Conservation (phyloP, 345 rosid species). For the Bruguiera sexangula region DNA sequence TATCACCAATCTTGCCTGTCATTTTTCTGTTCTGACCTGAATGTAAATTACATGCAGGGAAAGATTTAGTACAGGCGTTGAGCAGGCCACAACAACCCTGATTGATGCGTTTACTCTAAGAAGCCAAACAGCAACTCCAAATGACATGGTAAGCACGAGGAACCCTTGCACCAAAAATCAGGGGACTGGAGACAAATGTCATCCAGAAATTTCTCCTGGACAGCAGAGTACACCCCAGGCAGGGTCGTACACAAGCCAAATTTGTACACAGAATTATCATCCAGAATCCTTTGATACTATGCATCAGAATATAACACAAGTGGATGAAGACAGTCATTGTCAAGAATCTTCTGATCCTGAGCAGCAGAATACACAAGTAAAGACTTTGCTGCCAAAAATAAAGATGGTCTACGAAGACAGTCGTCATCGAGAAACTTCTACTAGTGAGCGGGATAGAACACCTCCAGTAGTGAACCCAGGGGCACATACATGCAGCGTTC, state of each 20-base stretch:
- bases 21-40: not conserved
- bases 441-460: not conserved
- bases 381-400: not conserved
- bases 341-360: not conserved
- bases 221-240: constrained; percentile 2
- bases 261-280: not conserved
- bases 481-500: constrained; percentile 10
- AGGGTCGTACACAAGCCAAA: not conserved
- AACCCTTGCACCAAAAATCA: constrained; percentile 18
- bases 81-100: constrained; percentile 17
- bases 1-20: too few relatives aligned
- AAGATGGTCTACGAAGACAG: constrained; percentile 8
- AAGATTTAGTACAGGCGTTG: constrained; percentile 37
- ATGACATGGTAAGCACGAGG: constrained; percentile 1
- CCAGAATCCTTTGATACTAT: not conserved
- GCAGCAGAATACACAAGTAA: not conserved
- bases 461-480: not conserved
- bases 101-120: constrained; percentile 15
- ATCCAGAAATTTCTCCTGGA: not conserved
- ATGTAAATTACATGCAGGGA: constrained; percentile 36
- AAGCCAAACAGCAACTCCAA: constrained; percentile 10
- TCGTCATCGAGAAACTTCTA: constrained; percentile 7
- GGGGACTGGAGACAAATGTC: not conserved
- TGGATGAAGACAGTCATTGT: not conserved
- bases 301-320: not conserved